phyloP scores from a whole-genome alignment of 257 asterid species.

The Solanum peruvianum region DNA sequence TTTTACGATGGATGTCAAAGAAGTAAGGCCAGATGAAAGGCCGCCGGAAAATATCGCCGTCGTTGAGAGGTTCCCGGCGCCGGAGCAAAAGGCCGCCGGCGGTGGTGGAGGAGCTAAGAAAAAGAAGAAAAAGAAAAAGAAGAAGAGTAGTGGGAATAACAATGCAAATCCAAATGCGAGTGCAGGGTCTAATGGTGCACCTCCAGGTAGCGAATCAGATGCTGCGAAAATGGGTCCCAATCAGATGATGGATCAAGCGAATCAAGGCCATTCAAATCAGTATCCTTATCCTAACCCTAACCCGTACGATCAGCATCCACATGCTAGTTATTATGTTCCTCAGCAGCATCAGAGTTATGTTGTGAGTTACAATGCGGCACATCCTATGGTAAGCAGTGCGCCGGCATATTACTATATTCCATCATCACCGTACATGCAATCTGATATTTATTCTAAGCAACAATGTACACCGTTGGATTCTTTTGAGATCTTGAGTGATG shows the following conservation, averaged over 20 bases:
- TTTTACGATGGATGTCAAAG: background rate
- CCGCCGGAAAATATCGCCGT: slow-evolving; percentile 20
- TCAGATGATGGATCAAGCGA: slow-evolving; percentile 16
- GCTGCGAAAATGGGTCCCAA: slow-evolving; percentile 20
- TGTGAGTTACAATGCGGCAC: slow-evolving; percentile 49
- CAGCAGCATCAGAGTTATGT: slow-evolving; percentile 34
- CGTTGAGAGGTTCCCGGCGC: slow-evolving; percentile 9
- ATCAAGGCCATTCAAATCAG: slow-evolving; percentile 17
- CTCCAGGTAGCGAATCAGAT: slow-evolving; percentile 28
- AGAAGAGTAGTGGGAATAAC: slow-evolving; percentile 15
- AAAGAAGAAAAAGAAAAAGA: slow-evolving; percentile 53
- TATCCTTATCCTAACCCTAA: background rate
- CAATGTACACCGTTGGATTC: slow-evolving; percentile 37
- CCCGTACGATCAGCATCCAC: slow-evolving; percentile 5
- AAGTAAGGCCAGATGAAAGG: background rate
- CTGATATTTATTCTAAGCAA: slow-evolving; percentile 19
- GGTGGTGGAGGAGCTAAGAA: slow-evolving; percentile 22
- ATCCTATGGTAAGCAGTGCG: slow-evolving; percentile 25
- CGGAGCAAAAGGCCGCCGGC: slow-evolving; percentile 8
- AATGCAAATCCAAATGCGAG: slow-evolving; percentile 1
- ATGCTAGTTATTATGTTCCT: slow-evolving; percentile 14
- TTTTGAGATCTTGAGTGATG: slow-evolving; percentile 70
- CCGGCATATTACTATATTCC: slow-evolving; percentile 38
- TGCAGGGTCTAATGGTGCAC: slow-evolving; percentile 18
- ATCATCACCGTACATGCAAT: slow-evolving; percentile 25